Percentiles rank a stretch among this genome's conserved stretches.
Evolutionary conservation across 352 stramenopile species (phyloP).

Genomic region (Aphanomyces astaci): DNA sequence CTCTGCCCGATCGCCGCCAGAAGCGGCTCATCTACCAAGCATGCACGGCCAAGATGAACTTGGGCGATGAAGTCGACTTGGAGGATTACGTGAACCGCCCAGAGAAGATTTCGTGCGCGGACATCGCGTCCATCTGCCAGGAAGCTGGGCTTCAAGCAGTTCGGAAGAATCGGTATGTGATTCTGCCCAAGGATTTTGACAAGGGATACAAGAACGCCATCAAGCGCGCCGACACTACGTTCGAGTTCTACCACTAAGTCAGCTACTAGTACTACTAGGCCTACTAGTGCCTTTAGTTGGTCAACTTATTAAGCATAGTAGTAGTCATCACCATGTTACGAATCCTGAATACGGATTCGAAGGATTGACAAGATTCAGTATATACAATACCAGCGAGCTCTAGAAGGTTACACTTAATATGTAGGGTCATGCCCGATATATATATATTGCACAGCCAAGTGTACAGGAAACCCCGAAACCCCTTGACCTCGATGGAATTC

Average conservation of each 20-base stretch:
- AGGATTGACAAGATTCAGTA: too few relatives aligned
- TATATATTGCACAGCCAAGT: too few relatives aligned
- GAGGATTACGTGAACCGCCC: constrained; percentile 99
- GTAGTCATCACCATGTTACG: too few relatives aligned
- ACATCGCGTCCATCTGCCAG: constrained; percentile 98
- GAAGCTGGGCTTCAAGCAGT: constrained; percentile 99
- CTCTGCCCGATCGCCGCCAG: constrained; percentile 96
- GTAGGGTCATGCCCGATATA: too few relatives aligned
- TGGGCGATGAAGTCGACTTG: constrained; percentile 98
- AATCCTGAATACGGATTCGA: too few relatives aligned
- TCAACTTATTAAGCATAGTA: too few relatives aligned
- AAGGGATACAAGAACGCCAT: constrained; percentile 99
- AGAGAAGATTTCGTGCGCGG: constrained; percentile 98
- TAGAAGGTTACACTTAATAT: too few relatives aligned
- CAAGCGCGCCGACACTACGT: constrained; percentile 98
- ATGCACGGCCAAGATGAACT: constrained; percentile 99
- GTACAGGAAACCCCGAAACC: too few relatives aligned
- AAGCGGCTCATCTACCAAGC: constrained; percentile 99
- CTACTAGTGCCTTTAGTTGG: too few relatives aligned
- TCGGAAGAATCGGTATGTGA: constrained; percentile 99
- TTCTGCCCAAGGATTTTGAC: constrained; percentile 99
- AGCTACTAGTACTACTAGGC: too few relatives aligned
- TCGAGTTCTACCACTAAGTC: constrained; percentile 96
- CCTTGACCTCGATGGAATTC: too few relatives aligned
- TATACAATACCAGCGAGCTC: too few relatives aligned